These are phyloP conservation scores for Trichomonascus vanleenenianus DNA, from an alignment of 805 yeast genomes.

Conservation along the genomic window DNA sequence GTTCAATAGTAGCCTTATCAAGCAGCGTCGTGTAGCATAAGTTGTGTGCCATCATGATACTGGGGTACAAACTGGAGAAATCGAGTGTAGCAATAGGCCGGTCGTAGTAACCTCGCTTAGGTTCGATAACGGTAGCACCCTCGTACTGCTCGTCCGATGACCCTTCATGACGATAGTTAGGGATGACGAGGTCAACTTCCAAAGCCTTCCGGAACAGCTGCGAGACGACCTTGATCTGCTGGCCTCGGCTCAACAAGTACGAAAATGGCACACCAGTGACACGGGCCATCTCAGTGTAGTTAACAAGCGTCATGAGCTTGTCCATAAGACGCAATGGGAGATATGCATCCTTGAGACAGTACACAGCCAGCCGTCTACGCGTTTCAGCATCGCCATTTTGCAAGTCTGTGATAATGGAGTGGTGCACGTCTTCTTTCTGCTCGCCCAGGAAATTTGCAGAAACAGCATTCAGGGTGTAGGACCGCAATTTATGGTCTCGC, in stretches of 20 bases:
- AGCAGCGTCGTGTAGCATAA: slow-evolving; percentile 88
- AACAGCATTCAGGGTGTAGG: slow-evolving; percentile 91
- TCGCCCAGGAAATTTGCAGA: slow-evolving; percentile 90
- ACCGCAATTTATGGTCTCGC: slow-evolving; percentile 89
- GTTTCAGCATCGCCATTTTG: slow-evolving; percentile 92
- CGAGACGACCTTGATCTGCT: slow-evolving; percentile 94
- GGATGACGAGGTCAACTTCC: slow-evolving; percentile 78
- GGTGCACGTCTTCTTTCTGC: slow-evolving; percentile 97
- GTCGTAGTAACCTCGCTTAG: slow-evolving; percentile 89
- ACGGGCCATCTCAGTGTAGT: slow-evolving; percentile 98
- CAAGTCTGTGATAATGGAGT: slow-evolving; percentile 88
- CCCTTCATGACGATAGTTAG: slow-evolving; percentile 78
- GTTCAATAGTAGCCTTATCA: slow-evolving; percentile 57
- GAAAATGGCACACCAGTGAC: slow-evolving; percentile 98
- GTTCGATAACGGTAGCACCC: slow-evolving; percentile 99
- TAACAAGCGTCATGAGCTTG: slow-evolving; percentile 91
- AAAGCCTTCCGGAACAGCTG: slow-evolving; percentile 91
- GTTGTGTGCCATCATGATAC: slow-evolving; percentile 99
- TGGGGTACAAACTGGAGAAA: slow-evolving; percentile 95
- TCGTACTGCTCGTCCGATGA: slow-evolving; percentile 86
- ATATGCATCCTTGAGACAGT: slow-evolving; percentile 94
- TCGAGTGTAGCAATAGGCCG: slow-evolving; percentile 97
- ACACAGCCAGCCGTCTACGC: slow-evolving; percentile 90
- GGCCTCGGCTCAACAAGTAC: slow-evolving; percentile 82
- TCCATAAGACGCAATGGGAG: slow-evolving; percentile 82